phyloP scores from a whole-genome alignment of 352 stramenopile genomes.

The Pythium pyrilobum region DNA sequence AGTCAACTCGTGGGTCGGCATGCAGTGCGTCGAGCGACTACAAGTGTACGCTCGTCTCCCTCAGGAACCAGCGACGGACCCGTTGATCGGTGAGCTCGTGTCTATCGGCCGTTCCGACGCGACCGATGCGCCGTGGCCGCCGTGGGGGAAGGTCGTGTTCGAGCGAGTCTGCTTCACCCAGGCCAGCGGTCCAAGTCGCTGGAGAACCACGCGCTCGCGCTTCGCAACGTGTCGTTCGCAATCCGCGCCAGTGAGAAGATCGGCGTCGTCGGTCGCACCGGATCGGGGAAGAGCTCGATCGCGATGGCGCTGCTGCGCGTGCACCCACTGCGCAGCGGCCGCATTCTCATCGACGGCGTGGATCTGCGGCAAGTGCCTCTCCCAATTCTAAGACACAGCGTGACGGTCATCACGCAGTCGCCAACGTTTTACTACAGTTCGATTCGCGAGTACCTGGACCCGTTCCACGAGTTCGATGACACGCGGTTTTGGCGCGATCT shows the following conservation, averaged over 20 bases:
- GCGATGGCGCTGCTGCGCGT: constrained; percentile 28
- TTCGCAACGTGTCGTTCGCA: constrained; percentile 19
- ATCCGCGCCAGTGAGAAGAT: constrained; percentile 17
- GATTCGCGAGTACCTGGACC: constrained; percentile 86
- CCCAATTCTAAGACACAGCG: constrained; percentile 5
- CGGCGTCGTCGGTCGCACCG: constrained; percentile 26
- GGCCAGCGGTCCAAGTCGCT: no score
- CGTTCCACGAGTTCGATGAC: constrained; percentile 62
- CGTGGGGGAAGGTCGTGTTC: background rate
- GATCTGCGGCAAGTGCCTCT: constrained; percentile 37
- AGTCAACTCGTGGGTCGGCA: background rate
- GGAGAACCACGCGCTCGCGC: background rate
- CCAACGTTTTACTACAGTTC: constrained; percentile 85
- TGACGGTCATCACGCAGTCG: constrained; percentile 67
- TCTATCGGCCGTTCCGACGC: background rate
- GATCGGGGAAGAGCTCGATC: constrained; percentile 29
- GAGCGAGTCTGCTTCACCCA: background rate
- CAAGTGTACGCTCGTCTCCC: no score
- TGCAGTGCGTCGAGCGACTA: background rate
- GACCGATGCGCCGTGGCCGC: background rate
- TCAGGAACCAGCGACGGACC: no score
- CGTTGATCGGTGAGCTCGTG: background rate
- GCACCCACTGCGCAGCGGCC: constrained; percentile 24
- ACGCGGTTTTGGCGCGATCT: constrained; percentile 24
- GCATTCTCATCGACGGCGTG: constrained; percentile 77